Evolutionary conservation across 1,139 yeast species (phyloP).

Genomic region (Sugiyamaella neomexicana): DNA sequence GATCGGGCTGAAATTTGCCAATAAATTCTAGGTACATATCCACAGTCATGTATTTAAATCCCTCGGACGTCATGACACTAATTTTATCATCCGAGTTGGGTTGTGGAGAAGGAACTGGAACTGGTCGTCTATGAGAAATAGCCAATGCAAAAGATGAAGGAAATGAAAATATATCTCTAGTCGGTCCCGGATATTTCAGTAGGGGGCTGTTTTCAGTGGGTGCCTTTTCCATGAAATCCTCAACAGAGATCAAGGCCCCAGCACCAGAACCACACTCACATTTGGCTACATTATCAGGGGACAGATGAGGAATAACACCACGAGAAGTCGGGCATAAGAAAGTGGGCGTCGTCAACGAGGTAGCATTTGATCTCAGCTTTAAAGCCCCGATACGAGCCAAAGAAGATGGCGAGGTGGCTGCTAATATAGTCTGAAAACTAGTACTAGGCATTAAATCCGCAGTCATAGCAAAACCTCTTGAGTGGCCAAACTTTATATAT

Average conservation of each 20-base stretch:
- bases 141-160: conserved; percentile 33
- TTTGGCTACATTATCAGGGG: conserved; percentile 42
- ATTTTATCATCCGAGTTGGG: conserved; percentile 39
- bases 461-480: conserved; percentile 6
- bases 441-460: conserved; percentile 13
- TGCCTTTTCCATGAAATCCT: conserved; percentile 38
- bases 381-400: conserved; percentile 18
- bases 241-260: conserved; percentile 32
- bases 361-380: conserved; percentile 10
- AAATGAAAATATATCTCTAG: conserved; percentile 29
- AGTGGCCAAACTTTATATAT: too few species aligned
- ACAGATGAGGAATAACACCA: conserved; percentile 45
- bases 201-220: conserved; percentile 27
- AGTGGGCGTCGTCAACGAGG: conserved; percentile 35
- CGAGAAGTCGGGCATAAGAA: conserved; percentile 41
- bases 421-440: conserved; percentile 16
- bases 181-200: conserved; percentile 22
- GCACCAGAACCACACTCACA: conserved; percentile 28
- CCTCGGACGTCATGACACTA: conserved; percentile 42
- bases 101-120: conserved; percentile 38
- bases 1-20: conserved; percentile 34
- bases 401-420: conserved; percentile 17
- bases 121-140: conserved; percentile 34
- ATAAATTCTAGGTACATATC: conserved; percentile 31
- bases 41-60: conserved; percentile 37